Evolutionary conservation across 768 basidiomycete genomes (phyloP).

Genomic region (Mycena sanguinolenta): DNA sequence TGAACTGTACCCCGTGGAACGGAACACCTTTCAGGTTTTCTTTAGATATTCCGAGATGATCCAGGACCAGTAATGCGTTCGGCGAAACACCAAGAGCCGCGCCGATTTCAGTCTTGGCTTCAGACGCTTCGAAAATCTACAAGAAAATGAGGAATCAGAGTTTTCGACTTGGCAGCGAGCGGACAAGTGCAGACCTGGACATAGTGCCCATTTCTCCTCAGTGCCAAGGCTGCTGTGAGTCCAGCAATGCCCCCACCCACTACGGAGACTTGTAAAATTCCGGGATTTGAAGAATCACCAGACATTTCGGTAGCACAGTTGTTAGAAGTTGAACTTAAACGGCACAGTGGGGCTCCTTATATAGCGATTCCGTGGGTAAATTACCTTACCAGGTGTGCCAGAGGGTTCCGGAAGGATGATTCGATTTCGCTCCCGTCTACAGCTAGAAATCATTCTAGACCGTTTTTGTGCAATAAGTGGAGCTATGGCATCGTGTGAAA

Average conservation of each 20-base stretch:
- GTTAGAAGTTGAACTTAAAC: too few species aligned
- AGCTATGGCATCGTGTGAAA: too few species aligned
- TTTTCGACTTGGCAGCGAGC: neutral
- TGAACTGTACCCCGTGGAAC: slow-evolving; percentile 8
- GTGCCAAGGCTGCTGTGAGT: neutral
- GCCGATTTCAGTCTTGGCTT: slow-evolving; percentile 31
- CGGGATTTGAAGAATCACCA: neutral
- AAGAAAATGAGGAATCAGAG: neutral
- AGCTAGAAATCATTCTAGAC: too few species aligned
- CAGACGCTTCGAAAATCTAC: slow-evolving; percentile 28
- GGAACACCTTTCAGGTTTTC: slow-evolving; percentile 25
- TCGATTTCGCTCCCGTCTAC: too few species aligned
- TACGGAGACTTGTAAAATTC: slow-evolving; percentile 11
- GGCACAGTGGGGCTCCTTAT: too few species aligned
- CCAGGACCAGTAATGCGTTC: slow-evolving; percentile 23
- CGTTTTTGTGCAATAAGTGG: too few species aligned
- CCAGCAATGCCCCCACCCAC: slow-evolving; percentile 34
- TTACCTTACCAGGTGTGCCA: too few species aligned
- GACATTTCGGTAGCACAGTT: too few species aligned
- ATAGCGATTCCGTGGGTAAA: too few species aligned
- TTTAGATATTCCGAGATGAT: slow-evolving; percentile 23
- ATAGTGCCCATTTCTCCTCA: neutral
- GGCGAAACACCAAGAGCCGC: slow-evolving; percentile 20
- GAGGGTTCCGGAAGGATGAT: too few species aligned
- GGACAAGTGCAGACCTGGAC: neutral